Evolutionary conservation across 345 rosid species (phyloP), one percentile per base, ranked within the genome.

Genomic region (Lagerstroemia speciosa): DNA sequence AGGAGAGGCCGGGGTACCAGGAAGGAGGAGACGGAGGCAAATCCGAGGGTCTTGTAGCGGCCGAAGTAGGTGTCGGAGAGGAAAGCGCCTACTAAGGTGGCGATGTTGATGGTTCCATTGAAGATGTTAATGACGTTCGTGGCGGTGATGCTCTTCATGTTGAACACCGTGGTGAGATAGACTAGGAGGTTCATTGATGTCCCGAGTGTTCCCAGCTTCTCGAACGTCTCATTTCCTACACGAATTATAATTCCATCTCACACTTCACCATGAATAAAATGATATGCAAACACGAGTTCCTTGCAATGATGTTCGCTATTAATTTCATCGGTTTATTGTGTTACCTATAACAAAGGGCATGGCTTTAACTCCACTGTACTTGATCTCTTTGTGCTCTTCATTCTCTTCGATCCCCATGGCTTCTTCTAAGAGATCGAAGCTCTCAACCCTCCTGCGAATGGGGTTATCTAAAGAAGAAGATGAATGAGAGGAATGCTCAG

Each of bases 161-260:
- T 84, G 81, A 83, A 88, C n/a, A 81, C 81, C 22, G 83, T 76
- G 3, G 87, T 84, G 57, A 88, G 78, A 74, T 88, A 88, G 24
- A 88, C 73, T 70, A 88, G 67, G 5, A 88, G 81, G 70, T 84
- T 88, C 62, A 78, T 50, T 16, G 80, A 67, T 43, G 88, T 84
- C 8, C 90, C 90, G 29, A 82, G 74, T 20, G 88, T 84, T 33
- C 93, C 93, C 55, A 88, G 74, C 78, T 82, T 88, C 76, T 85
- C 93, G 72, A 88, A 88, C 52, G 83, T 81, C 76, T 88, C 93
- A 70, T 88, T 88, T 68, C 93, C 93, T 87, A 80, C 29, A 73
- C 52, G 27, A 11, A 34, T 20, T 31, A 32, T 17, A 65, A 22
- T 8, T 45, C 10, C 30, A 27, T 62, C 27, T 8, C 45, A 3